Base-by-base conservation (phyloP, 257 asterid species). In the Mentha longifolia region DNA sequence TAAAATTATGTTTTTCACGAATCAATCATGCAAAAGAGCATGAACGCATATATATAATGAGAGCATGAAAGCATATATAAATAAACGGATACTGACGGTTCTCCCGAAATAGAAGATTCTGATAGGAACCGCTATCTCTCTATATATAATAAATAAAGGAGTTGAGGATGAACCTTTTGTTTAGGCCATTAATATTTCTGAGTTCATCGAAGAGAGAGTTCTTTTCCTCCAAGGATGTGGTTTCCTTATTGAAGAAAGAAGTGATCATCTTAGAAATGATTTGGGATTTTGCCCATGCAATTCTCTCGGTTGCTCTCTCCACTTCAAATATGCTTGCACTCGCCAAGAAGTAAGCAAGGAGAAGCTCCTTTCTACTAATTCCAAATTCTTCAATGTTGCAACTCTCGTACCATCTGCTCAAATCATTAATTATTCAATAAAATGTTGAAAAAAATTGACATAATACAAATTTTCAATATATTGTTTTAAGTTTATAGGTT, bases 251-350 rank as follows among this genome's bases (percentile, higher is more conserved):
- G n/a, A 71, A 46, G 47, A 72, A 80, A 28, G 79, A 71, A 59
- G 41, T 54, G 37, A 85, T 56, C 69, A 69, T 59, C 68, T 25
- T 60, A 13, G 73, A 65, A 42, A 82, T 76, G 42, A 79, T 77
- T 25, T 77, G 74, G 1, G 83, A 68, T 65, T 80, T 80, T 1
- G 82, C 77, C 88, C 90, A 83, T 4, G 83, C 77, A 0, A 64
- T 41, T 63, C 90, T 72, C 82, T 78, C 90, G 25, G 19, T 68
- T 6, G 84, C 57, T 30, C 77, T 72, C 47, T 77, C 86, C 2
- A 75, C 65, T 56, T 83, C 83, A 55, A 83, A 85, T 30, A 82
- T 68, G 57, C 55, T 80, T 3, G 90, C 78, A 5, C 76, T 17
- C 0, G 86, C 84, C 68, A 85, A 60, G 43, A 85, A 85, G 66